Evolutionary conservation across 805 yeast species (phyloP), one percentile per base, ranked within the genome.

Genomic region (Wickerhamomyces rabaulensis): DNA sequence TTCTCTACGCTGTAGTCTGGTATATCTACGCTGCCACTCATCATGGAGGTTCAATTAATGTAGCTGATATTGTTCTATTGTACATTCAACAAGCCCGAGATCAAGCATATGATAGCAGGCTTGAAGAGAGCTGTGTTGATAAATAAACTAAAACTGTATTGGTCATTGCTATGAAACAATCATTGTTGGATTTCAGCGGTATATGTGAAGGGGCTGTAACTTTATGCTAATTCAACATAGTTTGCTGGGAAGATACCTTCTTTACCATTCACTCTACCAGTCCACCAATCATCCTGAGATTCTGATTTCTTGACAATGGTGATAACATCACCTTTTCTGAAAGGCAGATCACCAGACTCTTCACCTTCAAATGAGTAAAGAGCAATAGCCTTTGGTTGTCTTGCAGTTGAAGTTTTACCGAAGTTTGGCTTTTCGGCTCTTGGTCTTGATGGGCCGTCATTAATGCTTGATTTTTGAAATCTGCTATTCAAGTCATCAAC

Each of bases 161-260:
- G n/a, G n/a, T n/a, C n/a, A n/a, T n/a, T n/a, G n/a, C n/a, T n/a
- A n/a, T n/a, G n/a, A n/a, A n/a, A n/a, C n/a, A n/a, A n/a, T n/a
- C n/a, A n/a, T n/a, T n/a, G n/a, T n/a, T n/a, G n/a, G n/a, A n/a
- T n/a, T n/a, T n/a, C n/a, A n/a, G n/a, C n/a, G n/a, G n/a, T n/a
- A n/a, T n/a, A n/a, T n/a, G n/a, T n/a, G n/a, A n/a, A n/a, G n/a
- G 36, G 16, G 7, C 4, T 16, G 20, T n/a, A 16, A 33, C 39
- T 19, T 49, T 23, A 69, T 12, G 70, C 74, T 57, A 91, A 67
- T 62, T 91, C 95, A 39, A 92, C 97, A 62, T 92, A 92, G 64
- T 92, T 92, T 3, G 99, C 99, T 9, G 99, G 99, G 76, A 92
- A 92, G 20, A 91, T 91, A 39, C 99, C 99, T 57, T 87, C 88